Evolutionary conservation across 257 asterid species (phyloP), one percentile per base, ranked within the genome.

Genomic region (Primulina huaijiensis): DNA sequence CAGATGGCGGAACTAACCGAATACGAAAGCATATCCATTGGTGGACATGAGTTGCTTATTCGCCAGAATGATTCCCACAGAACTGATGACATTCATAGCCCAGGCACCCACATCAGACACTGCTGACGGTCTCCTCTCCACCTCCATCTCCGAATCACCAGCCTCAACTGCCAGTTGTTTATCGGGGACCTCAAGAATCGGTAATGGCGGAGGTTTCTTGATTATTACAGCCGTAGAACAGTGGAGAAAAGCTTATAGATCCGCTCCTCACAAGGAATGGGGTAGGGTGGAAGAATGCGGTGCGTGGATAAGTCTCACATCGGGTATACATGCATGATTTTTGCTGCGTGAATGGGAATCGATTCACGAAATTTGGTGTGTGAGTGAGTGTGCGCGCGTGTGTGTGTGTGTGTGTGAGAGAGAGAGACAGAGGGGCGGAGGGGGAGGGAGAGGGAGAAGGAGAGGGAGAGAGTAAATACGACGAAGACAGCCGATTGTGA

Each of bases 101-200:
- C 98, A 92, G 63, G 98, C 98, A 17, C 98, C 97, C 46, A 88
- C 84, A 79, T 92, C 92, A 9, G 98, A 92, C 37, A 92, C 96
- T 17, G 82, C 73, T 29, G 93, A 60, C 9, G 65, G 37, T 83
- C 88, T 90, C 87, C 83, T 92, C 73, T 83, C 96, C 43, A 63
- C 76, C 84, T 90, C 98, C 98, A 92, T 92, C 56, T 64, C 64
- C 20, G 56, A 72, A 29, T 23, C 35, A 38, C 76, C 77, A 6
- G 63, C 66, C 73, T 62, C 66, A 62, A 60, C 64, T 37, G 37
- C 33, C 60, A n/a, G 70, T 72, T 62, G 53, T 40, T 61, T 65
- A 33, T 5, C 67, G 19, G 19, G 14, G 30, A 60, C 64, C 27
- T 17, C 67, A 30, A 65, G 61, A 43, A 37, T 10, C 0, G 17